Evolutionary conservation across 345 rosid species (phyloP), one percentile per base, ranked within the genome.

Genomic region (Syzygium aqueum): DNA sequence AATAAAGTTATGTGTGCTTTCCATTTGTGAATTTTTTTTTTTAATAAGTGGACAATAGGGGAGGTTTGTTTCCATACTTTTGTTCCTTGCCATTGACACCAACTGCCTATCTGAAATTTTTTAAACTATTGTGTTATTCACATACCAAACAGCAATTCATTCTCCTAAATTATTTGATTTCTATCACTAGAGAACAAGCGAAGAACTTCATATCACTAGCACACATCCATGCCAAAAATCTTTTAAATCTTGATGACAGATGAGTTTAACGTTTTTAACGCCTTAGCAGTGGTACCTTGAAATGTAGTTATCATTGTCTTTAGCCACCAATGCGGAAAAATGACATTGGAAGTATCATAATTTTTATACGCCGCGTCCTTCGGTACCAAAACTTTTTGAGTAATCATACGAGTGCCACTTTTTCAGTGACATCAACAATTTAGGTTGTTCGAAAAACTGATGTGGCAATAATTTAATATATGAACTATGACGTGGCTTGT

Each of bases 171-270:
- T 59, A 27, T 25, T 25, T 59, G 28, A 59, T 59, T 14, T 12
- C 25, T 59, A 59, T 59, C 65, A 59, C 15, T n/a, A 33, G 37
- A 33, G 51, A 73, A 87, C 91, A 95, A 98, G 98, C 96, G 87
- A 95, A 93, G 93, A 97, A 90, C 88, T 94, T 92, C 86, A 91
- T 97, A 88, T 94, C 97, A 7, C 80, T 96, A 83, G 96, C 89
- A 23, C 98, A 97, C 86, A 92, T 92, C 53, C 98, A 96, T 88
- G 97, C 96, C 73, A 11, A 25, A 11, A 59, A 56, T 27, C 1
- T 56, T 56, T 22, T 23, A 56, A 56, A 56, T 56, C n/a, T 56
- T 4, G 5, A 56, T 56, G n/a, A 56, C 5, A 23, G 0, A 56
- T 3, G 61, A 56, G 61, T 11, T 56, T 56, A 56, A 56, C 10